Percentiles rank a stretch among this genome's conserved stretches.
Conservation (phyloP, 306 rosid genomes). For the Pterocarpus macrocarpus region DNA sequence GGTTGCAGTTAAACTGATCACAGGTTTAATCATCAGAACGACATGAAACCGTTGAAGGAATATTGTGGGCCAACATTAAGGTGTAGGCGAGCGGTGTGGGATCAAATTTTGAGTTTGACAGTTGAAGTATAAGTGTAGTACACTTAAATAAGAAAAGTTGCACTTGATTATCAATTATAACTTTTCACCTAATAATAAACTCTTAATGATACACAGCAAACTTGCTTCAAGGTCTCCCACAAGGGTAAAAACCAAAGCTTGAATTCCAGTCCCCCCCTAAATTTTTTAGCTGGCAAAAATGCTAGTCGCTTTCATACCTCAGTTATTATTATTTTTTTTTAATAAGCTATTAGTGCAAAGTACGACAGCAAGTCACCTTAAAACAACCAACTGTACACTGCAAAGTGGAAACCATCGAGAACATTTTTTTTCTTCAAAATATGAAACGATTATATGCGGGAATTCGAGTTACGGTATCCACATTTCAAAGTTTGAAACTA, state of each 20-base stretch:
- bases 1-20: not conserved
- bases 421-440: not conserved
- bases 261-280: too few relatives aligned
- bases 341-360: too few relatives aligned
- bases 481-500: not conserved
- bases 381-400: too few relatives aligned
- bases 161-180: not conserved
- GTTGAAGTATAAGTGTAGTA: not conserved
- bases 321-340: too few relatives aligned
- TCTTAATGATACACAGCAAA: not conserved
- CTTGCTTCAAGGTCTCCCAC: too few relatives aligned
- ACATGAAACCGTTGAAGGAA: not conserved
- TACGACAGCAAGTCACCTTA: too few relatives aligned
- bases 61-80: not conserved
- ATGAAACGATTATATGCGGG: not conserved
- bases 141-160: not conserved
- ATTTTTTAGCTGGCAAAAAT: too few relatives aligned
- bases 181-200: not conserved
- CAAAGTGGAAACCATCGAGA: too few relatives aligned
- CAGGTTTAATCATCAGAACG: not conserved
- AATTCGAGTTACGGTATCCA: not conserved
- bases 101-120: not conserved
- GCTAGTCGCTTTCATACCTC: too few relatives aligned
- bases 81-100: not conserved
- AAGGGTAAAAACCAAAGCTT: too few relatives aligned